Base-by-base conservation (phyloP, 257 asterid genomes). In the Orobanche coerulescens region DNA sequence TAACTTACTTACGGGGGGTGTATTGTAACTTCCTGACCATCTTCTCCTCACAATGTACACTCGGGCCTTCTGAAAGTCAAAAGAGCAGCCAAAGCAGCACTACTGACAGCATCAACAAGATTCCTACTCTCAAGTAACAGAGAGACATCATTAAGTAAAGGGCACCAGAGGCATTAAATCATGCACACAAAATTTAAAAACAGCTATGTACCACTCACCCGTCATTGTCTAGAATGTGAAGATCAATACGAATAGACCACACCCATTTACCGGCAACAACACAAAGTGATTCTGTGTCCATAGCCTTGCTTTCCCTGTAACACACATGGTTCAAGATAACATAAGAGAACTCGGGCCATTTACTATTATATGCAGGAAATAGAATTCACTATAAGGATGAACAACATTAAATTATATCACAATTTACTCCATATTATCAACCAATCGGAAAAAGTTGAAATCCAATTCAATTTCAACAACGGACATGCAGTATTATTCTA, bases 61-160 rank as follows among this genome's bases (percentile, higher is more conserved):
- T 89, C 96, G 44, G 94, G 92, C 76, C 99, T 83, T 71, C 95
- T 89, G 61, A 81, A 93, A 64, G 99, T 80, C 81, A 82, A 72
- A 25, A 93, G 95, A 65, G 97, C 86, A 69, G 95, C 95, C 79
- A 93, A 73, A 58, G 97, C 98, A 64, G 97, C 97, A 78, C 86
- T 71, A 71, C 86, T 89, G 71, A 96, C 95, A 43, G 96, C 97
- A 76, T 89, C 99, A 65, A 93, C 90, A 64, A 93, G 97, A 81
- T 93, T 93, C 48, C 99, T 93, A 64, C 61, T 31, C 49, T 60
- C 63, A 60, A 42, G 50, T 36, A 58, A 64, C 62, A 25, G 39
- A 26, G 37, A 62, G 55, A 50, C 25, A 58, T 18, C 47, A 43
- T 53, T 40, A 12, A 75, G 58, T 59, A 26, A 23, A 61, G 42